Base-by-base conservation (phyloP, 2,329 filamentous ascomycete genomes). In the Monosporascus cannonballus region DNA sequence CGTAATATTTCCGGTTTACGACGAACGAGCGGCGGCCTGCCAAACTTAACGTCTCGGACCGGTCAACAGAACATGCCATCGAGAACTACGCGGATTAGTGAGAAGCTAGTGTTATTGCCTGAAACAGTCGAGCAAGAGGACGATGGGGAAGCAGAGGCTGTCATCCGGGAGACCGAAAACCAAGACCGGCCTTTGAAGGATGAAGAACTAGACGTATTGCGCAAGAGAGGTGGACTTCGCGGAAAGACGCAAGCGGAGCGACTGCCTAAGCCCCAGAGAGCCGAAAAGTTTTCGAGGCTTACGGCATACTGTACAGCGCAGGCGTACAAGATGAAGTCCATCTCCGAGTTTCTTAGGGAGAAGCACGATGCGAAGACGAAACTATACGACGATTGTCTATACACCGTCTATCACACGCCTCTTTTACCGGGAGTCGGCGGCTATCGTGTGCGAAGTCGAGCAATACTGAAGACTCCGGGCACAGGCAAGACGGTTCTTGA, bases 271-370 rank as follows among this genome's bases (percentile, higher is more conserved):
- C 81, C 87, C 22, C 84, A 93, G 66, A 79, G 94, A 52, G 87
- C 89, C 14, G 90, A 96, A 62, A 94, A 94, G 71, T 76, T 99
- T 54, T 86, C 93, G 34, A 81, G 94, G 55, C 83, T 97, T 51
- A 99, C 94, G 53, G 94, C 94, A 11, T 99, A 97, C 70, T 97
- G 93, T 70, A 97, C 91, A 0, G 93, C 94, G 1, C 90, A 96
- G 69, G 89, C 88, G 7, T 97, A 92, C 73, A 96, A 93, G 73
- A 84, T 96, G 73, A 87, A 88, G 62, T 82, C 86, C 25, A 90
- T 91, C n/a, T 90, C 92, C 15, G 84, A 89, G 36, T 99, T 99
- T 67, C 77, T 96, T 56, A 87, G 89, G 61, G 89, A 89, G 58
- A 87, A 86, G 64, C 94, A 99, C 72, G 86, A 88, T 34, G 93